Evolutionary conservation across 306 rosid species (phyloP), one percentile per base, ranked within the genome.

Genomic region (Pyrus communis): DNA sequence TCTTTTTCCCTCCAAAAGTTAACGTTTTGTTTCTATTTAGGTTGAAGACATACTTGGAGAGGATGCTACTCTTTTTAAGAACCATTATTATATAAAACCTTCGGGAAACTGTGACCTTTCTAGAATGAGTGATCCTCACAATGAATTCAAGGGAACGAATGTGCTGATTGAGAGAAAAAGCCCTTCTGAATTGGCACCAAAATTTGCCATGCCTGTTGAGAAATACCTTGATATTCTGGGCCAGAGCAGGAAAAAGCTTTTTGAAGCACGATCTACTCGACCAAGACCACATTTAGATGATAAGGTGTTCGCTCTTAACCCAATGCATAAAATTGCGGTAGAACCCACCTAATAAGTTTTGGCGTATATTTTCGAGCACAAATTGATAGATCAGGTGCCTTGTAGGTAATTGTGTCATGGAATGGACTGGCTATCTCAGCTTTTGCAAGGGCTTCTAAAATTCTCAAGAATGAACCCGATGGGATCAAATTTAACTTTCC

Each of bases 251-350:
- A 82, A 11, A 42, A 92, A 88, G 84, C 87, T 94, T 68, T 94
- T 90, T 78, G 88, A 87, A 82, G 88, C 83, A 70, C 86, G 98
- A 83, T 86, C 85, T 83, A 78, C 68, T 54, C 91, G 97, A 49
- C 89, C 97, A 74, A 89, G 83, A 81, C 97, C 98, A 67, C 96
- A 92, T 85, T 88, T 92, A 87, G 98, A 94, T 78, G 98, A 94
- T 82, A 92, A 94, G 93, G 96, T 86, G 77, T 75, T 66, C 9
- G 62, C 71, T 80, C 28, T 68, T 27, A 13, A 71, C 64, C 46
- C 71, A 38, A 74, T 69, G 77, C 71, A 49, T 21, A 52, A 27
- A 46, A 63, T 72, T 77, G 38, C 78, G 4, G 55, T 46, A 31
- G 70, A 49, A 33, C 30, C 46, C 19, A 52, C 54, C 45, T 78